These are phyloP conservation scores for Paratrimastix pyriformis DNA, from an alignment of 78 protist genomes.

Conservation along the genomic window DNA sequence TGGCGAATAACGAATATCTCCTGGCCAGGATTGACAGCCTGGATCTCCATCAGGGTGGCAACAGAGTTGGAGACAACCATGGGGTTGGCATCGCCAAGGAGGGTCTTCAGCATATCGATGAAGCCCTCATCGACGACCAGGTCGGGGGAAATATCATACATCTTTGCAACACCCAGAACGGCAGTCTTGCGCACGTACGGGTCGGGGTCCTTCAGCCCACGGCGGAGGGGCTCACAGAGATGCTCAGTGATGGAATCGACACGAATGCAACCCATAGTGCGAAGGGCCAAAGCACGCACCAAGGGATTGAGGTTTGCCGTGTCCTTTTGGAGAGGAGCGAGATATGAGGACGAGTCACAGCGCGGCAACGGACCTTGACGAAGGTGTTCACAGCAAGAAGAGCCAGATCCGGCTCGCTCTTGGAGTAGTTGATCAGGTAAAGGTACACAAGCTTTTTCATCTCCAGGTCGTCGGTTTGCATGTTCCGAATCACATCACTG, in stretches of 20 bases:
- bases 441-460: slow-evolving; percentile 96
- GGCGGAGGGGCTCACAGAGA: slow-evolving; percentile 65
- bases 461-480: slow-evolving; percentile 57
- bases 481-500: background rate
- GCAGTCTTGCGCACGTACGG: slow-evolving; percentile 21
- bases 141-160: background rate
- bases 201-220: slow-evolving; percentile 8
- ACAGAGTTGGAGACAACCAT: slow-evolving; percentile 9
- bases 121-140: slow-evolving; percentile 8
- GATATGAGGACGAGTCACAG: background rate
- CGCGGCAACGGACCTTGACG: slow-evolving; percentile 50
- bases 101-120: background rate
- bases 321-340: slow-evolving; percentile 66
- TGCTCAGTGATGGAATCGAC: slow-evolving; percentile 84
- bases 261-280: slow-evolving; percentile 98
- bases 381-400: slow-evolving; percentile 94
- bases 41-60: slow-evolving; percentile 2
- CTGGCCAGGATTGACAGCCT: too few relatives aligned
- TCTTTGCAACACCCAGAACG: slow-evolving; percentile 7
- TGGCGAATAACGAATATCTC: too few relatives aligned
- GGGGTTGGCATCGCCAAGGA: background rate
- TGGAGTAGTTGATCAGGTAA: slow-evolving; percentile 95
- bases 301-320: slow-evolving; percentile 83
- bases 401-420: slow-evolving; percentile 91
- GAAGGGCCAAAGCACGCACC: slow-evolving; percentile 93